Base-by-base conservation (phyloP, 1,284 basidiomycete genomes). In the Ceratobasidium sp. region DNA sequence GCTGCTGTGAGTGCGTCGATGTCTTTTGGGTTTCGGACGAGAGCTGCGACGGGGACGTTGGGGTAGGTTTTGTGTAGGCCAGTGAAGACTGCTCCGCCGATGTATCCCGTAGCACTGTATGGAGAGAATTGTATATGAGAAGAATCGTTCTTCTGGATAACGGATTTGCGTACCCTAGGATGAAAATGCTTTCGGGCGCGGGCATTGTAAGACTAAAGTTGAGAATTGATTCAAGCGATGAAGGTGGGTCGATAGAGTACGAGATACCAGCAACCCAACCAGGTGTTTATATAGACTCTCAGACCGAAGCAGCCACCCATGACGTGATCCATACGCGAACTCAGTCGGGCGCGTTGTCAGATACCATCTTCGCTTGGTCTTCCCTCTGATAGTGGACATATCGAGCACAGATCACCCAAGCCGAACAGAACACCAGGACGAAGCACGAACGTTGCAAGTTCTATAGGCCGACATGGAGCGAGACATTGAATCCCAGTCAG, bases 41-140 rank as follows among this genome's bases (percentile, higher is more conserved):
- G 77, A 31, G 78, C 79, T 14, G 80, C 81, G 75, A 80, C 80
- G 11, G 79, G 79, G 69, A 75, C 73, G 56, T 76, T 59, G 5
- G 73, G 74, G 22, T 77, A 74, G 56, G 79, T 78, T n/a, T 75
- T 67, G 51, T 81, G 77, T 60, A 83, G 76, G 17, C 76, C 76
- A 24, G 77, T 71, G 24, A 73, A 73, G 41, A 75, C 45, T 2
- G 76, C 69, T 14, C 62, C 62, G 2, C 80, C 82, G 51, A 83
- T 81, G 79, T 83, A 83, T 14, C 82, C 82, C 1, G 82, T 82
- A 6, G 79, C 81, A n/a, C 82, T 82, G 65, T 11, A 41, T 11
- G 80, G 75, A 76, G 82, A 77, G 76, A 82, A 81, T 19, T 31
- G 15, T 22, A 45, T n/a, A 45, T n/a, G 36, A 41, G 2, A 2